These are phyloP conservation scores for Lachnellula cervina DNA, from an alignment of 2,329 filamentous ascomycete species.

Conservation along the genomic window DNA sequence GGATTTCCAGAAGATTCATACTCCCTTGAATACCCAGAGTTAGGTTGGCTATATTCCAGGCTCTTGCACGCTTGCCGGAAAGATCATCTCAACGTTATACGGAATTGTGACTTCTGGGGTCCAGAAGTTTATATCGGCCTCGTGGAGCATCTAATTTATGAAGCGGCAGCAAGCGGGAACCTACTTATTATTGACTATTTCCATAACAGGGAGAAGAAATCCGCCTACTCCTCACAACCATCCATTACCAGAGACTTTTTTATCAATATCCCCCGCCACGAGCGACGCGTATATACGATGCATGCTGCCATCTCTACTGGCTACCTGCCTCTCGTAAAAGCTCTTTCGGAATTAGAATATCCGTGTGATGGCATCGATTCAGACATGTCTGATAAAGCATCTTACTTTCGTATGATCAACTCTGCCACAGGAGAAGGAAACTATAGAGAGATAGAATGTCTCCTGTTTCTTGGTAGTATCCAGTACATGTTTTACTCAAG, in stretches of 20 bases:
- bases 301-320: not conserved
- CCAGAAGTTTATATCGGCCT: not conserved
- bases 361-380: not conserved
- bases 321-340: not conserved
- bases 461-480: not conserved
- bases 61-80: not conserved
- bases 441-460: not conserved
- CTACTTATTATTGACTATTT: not conserved
- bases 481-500: not conserved
- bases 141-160: not conserved
- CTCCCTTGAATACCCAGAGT: not conserved
- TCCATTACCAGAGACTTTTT: not conserved
- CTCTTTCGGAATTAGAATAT: not conserved
- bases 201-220: no score
- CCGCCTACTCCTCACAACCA: not conserved
- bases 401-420: not conserved
- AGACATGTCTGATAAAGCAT: not conserved
- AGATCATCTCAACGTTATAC: slow-evolving; percentile 3
- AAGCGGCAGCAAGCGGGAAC: not conserved
- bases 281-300: no score
- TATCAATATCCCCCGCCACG: no score
- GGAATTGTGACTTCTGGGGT: not conserved
- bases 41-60: slow-evolving; percentile 3
- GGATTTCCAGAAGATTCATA: not conserved
- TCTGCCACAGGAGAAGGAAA: not conserved